These are phyloP conservation scores for Chaetomium tenue DNA, from an alignment of 495 filamentous ascomycete genomes.

Conservation along the genomic window DNA sequence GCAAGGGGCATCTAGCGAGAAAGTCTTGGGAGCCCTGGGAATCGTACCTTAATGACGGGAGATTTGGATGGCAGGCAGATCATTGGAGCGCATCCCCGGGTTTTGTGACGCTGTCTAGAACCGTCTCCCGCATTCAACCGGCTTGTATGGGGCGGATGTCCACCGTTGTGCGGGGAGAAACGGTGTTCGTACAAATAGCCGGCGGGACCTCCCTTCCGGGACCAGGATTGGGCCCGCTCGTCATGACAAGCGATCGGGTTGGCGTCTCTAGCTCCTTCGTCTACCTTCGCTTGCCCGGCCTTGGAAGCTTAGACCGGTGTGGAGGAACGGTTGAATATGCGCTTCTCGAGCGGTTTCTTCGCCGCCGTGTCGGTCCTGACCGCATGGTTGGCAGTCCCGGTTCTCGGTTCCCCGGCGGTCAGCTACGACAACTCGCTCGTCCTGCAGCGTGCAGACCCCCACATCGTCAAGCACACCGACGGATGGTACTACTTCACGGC, in stretches of 20 bases:
- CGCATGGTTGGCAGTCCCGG: constrained; percentile 1
- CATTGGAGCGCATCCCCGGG: constrained; percentile 20
- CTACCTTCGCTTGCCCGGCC: neutral
- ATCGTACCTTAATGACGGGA: neutral
- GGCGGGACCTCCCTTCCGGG: constrained; percentile 2
- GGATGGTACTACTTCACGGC: constrained; percentile 54
- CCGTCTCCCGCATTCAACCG: constrained; percentile 2
- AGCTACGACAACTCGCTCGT: constrained; percentile 31
- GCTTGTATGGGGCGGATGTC: neutral
- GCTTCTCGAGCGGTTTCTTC: neutral
- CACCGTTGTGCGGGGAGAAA: constrained; percentile 1
- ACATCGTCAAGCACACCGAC: constrained; percentile 45
- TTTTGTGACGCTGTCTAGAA: neutral
- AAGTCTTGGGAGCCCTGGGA: neutral
- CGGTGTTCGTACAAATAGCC: constrained; percentile 3
- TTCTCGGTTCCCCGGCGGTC: constrained; percentile 22
- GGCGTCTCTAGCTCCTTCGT: neutral
- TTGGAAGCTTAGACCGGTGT: neutral
- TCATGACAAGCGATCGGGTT: neutral
- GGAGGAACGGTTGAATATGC: neutral
- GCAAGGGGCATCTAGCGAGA: neutral
- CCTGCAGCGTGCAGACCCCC: constrained; percentile 32
- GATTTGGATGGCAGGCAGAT: neutral
- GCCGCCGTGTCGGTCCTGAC: neutral
- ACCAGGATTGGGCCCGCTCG: neutral